phyloP scores from a whole-genome alignment of 2,329 filamentous ascomycete species.

The Monilinia laxa region DNA sequence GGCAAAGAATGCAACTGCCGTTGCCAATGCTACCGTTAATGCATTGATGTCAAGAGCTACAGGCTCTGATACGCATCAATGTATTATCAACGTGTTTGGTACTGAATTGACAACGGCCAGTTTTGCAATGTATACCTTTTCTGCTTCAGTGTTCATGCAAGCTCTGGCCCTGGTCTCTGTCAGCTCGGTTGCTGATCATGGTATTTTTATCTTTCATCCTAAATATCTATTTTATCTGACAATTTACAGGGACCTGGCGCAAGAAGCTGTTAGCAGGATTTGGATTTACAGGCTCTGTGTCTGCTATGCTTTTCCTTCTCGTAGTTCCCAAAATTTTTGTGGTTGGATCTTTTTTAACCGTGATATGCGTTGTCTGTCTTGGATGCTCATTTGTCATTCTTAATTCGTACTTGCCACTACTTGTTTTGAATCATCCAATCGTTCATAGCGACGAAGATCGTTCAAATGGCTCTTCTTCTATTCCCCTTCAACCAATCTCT shows the following conservation, averaged over 20 bases:
- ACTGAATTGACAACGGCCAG: constrained; percentile 89
- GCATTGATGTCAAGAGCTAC: constrained; percentile 33
- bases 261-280: constrained; percentile 84
- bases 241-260: constrained; percentile 58
- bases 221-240: background rate
- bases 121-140: constrained; percentile 98
- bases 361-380: constrained; percentile 88
- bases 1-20: constrained; percentile 41
- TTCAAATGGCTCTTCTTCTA: constrained; percentile 20
- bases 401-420: constrained; percentile 88
- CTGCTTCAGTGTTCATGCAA: constrained; percentile 83
- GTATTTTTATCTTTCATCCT: constrained; percentile 41
- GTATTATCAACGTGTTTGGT: constrained; percentile 77
- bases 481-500: constrained; percentile 29
- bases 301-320: constrained; percentile 84
- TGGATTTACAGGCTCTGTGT: constrained; percentile 75
- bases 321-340: constrained; percentile 73
- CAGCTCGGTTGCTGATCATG: constrained; percentile 92
- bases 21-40: constrained; percentile 27
- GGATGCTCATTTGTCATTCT: constrained; percentile 92
- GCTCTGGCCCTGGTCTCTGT: constrained; percentile 90
- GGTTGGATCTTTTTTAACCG: constrained; percentile 76
- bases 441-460: constrained; percentile 19
- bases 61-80: constrained; percentile 45
- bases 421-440: constrained; percentile 78